These are phyloP conservation scores for Ustilago cynodontis DNA, from an alignment of 1,284 basidiomycete species.

Conservation along the genomic window DNA sequence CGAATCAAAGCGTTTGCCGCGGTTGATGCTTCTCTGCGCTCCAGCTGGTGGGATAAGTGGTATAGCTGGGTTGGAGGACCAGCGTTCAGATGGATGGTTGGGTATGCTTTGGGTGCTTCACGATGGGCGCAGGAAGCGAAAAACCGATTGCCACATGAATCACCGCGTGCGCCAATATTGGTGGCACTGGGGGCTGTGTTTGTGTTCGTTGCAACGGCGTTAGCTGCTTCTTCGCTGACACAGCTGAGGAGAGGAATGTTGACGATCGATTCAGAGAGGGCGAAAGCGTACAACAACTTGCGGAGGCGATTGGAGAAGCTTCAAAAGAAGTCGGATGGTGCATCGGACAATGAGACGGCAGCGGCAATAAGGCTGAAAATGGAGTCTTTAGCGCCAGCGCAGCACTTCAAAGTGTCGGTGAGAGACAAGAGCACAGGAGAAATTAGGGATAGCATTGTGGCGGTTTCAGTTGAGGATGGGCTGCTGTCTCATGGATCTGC, in stretches of 20 bases:
- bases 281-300: conserved; percentile 16
- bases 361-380: conserved; percentile 10
- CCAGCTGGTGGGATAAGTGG: conserved; percentile 24
- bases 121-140: background rate
- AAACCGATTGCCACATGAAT: conserved; percentile 11
- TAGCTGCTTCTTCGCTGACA: conserved; percentile 19
- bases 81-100: conserved; percentile 32
- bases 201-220: conserved; percentile 19
- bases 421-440: background rate
- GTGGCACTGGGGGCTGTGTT: conserved; percentile 19
- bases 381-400: conserved; percentile 17
- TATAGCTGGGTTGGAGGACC: conserved; percentile 51
- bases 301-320: conserved; percentile 1
- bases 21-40: background rate
- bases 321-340: background rate
- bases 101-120: conserved; percentile 8
- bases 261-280: conserved; percentile 38
- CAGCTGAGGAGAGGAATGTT: conserved; percentile 13
- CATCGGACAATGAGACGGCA: background rate
- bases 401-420: conserved; percentile 21
- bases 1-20: conserved; percentile 7
- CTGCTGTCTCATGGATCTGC: conserved; percentile 19
- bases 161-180: conserved; percentile 7
- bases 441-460: conserved; percentile 6
- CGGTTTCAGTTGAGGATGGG: conserved; percentile 14